A percentile compares a stretch with the other conserved stretches of the same genome.
Evolutionary conservation across 495 filamentous ascomycete genomes (phyloP).

Genomic region (Neurospora terricola): DNA sequence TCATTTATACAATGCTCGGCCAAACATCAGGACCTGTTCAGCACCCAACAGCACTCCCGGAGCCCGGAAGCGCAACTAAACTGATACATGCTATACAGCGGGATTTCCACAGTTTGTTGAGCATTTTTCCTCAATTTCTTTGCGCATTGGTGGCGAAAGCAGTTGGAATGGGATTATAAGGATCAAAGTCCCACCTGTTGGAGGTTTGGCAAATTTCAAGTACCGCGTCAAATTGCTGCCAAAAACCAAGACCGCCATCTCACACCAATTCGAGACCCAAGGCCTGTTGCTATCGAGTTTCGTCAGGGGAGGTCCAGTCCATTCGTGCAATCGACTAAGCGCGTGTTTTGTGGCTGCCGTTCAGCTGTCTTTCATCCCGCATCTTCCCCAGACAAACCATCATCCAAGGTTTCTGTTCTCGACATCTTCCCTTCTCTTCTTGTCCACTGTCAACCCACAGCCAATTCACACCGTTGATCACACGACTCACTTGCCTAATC

Average conservation of each 20-base stretch:
- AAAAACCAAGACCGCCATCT: not conserved
- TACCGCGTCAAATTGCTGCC: not conserved
- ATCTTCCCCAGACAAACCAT: conserved; percentile 13
- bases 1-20: not conserved
- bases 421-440: not conserved
- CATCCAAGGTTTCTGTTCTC: not conserved
- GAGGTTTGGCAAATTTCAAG: not conserved
- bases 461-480: not conserved
- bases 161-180: not conserved
- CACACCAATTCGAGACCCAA: not conserved
- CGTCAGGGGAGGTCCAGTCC: not conserved
- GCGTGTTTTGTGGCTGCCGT: conserved; percentile 12
- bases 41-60: not conserved
- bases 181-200: not conserved
- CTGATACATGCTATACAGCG: not conserved
- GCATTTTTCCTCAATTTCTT: not conserved
- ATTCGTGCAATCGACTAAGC: not conserved
- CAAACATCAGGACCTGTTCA: not conserved
- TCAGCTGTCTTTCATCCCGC: conserved; percentile 15
- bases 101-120: not conserved
- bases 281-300: not conserved
- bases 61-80: not conserved
- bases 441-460: not conserved
- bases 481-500: not conserved
- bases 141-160: not conserved